Evolutionary conservation across 2,329 filamentous ascomycete species (phyloP).

Genomic region (Pseudogymnoascus sp.): DNA sequence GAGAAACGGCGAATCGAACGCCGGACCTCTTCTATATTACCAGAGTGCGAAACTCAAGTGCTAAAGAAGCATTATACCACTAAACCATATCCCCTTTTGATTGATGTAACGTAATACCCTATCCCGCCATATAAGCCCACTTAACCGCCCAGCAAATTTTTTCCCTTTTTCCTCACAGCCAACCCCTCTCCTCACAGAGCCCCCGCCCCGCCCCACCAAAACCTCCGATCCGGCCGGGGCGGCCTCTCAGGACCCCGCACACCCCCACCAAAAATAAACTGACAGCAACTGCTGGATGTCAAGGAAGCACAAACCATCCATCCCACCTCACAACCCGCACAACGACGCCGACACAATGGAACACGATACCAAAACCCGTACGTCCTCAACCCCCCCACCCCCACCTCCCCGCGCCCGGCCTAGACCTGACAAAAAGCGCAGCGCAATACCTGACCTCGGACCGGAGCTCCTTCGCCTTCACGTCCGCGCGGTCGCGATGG

Average conservation of each 20-base stretch:
- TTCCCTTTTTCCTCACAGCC: neutral
- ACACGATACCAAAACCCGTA: constrained; percentile 65
- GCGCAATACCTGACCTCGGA: constrained; percentile 73
- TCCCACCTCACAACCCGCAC: neutral
- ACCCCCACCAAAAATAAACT: no score
- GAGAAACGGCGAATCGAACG: constrained; percentile 7
- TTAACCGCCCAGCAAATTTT: neutral
- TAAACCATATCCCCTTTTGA: constrained; percentile 8
- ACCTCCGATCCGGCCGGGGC: neutral
- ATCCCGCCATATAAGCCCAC: neutral
- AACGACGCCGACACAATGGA: constrained; percentile 45
- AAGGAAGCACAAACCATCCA: no score
- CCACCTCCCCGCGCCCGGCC: no score
- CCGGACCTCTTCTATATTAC: constrained; percentile 7
- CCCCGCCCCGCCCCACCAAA: no score
- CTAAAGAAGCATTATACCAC: constrained; percentile 6
- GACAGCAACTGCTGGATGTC: no score
- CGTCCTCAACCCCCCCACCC: constrained; percentile 25
- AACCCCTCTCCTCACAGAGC: no score
- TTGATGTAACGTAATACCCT: neutral
- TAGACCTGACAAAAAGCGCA: constrained; percentile 29
- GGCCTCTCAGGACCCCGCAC: neutral
- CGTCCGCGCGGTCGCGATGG: constrained; percentile 82
- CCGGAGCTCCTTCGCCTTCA: constrained; percentile 75
- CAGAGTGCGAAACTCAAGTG: constrained; percentile 3